Base-by-base conservation (phyloP, 768 basidiomycete species). In the Rickenella mellea region DNA sequence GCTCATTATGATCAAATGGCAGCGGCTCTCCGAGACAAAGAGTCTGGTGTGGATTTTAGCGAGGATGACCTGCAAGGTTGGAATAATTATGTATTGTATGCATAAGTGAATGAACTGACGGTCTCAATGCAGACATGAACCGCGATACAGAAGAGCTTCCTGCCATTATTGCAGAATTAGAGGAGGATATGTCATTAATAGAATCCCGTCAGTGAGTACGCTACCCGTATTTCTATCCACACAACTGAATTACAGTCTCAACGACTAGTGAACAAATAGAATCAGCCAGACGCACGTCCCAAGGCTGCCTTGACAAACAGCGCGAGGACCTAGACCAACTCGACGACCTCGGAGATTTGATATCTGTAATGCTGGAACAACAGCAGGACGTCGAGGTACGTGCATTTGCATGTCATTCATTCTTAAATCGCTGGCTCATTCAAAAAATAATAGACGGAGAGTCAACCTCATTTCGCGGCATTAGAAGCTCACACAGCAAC, bases 1-100 rank as follows among this genome's bases (percentile, higher is more conserved):
- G 68, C 69, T 1, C 87, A 91, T 55, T 90, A 82, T 48, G 80
- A 80, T 19, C 76, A 85, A 48, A 89, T 91, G 81, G 74, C 71
- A 1, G 61, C 63, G 44, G 81, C 83, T 0, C 55, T 85, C 45
- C 71, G 71, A 38, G 80, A 83, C 19, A 74, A 67, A 33, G 84
- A 88, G 47, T 69, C 69, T n/a, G 83, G 83, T 2, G 79, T 78
- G 54, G 65, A 54, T 5, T 79, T 85, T 43, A 65, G 62, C 8
- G 80, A 83, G 43, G 81, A 78, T 21, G 87, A 88, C 51, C 59
- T 86, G 42, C 70, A 76, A 63, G 74, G 85, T 80, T 49, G 24
- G 61, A 14, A 17, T 11, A 14, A 20, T 26, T 29, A 33, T 31
- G 6, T 21, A 22, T 17, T 30, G 15, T 36, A 20, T 10, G 21